Conservation (phyloP, 2,329 filamentous ascomycete genomes). For the Golovinomyces cichoracearum region DNA sequence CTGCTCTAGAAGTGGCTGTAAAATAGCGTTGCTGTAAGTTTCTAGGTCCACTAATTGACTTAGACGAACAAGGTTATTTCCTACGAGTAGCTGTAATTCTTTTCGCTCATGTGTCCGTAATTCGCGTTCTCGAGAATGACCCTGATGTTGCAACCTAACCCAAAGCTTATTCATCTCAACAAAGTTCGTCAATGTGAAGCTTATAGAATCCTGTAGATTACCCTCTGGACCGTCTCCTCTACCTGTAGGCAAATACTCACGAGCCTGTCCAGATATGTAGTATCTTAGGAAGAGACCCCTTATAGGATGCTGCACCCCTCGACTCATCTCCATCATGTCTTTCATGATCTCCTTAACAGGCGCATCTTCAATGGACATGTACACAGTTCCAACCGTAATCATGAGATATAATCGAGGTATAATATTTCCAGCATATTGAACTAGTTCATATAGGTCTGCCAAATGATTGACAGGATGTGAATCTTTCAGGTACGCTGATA, state of each 20-base stretch:
- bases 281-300: constrained; percentile 87
- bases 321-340: constrained; percentile 99
- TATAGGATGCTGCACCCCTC: constrained; percentile 89
- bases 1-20: constrained; percentile 76
- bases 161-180: constrained; percentile 99
- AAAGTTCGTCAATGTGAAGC: constrained; percentile 93
- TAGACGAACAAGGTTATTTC: constrained; percentile 81
- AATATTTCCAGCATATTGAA: constrained; percentile 96
- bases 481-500: constrained; percentile 87
- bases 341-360: constrained; percentile 99
- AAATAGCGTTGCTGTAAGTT: constrained; percentile 71
- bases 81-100: constrained; percentile 82
- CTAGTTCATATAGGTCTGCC: constrained; percentile 88
- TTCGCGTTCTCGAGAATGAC: constrained; percentile 81
- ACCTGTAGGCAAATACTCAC: constrained; percentile 62
- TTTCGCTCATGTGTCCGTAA: constrained; percentile 82
- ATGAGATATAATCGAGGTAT: constrained; percentile 90
- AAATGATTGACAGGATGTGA: constrained; percentile 95
- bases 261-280: constrained; percentile 81
- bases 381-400: constrained; percentile 96
- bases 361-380: constrained; percentile 95
- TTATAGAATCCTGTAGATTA: constrained; percentile 90
- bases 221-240: constrained; percentile 78
- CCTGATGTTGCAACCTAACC: constrained; percentile 92
- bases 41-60: constrained; percentile 91